A percentile compares a stretch with the other conserved stretches of the same genome.
phyloP scores from a whole-genome alignment of 2,329 filamentous ascomycete species.

The Diplodia intermedia region DNA sequence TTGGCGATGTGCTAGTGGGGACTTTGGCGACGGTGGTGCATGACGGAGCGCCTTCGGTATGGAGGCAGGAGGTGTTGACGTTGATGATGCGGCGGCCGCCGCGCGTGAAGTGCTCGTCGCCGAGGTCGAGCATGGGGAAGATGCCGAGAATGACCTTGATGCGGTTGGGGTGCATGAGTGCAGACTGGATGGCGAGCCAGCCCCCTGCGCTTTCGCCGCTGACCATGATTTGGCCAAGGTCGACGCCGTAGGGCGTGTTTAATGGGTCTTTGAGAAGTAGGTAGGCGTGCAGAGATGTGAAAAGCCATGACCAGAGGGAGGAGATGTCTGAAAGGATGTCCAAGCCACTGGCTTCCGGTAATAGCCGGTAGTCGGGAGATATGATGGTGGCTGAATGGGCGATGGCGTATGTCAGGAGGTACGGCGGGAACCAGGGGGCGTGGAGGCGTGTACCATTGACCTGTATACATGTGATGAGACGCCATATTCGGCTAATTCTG shows the following conservation, averaged over 20 bases:
- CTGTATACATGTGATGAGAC: conserved; percentile 32
- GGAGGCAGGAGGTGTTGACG: neutral
- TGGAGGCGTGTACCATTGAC: conserved; percentile 41
- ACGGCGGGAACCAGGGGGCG: conserved; percentile 43
- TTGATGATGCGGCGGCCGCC: conserved; percentile 38
- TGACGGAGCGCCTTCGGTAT: neutral
- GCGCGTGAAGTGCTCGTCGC: conserved; percentile 37
- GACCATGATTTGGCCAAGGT: conserved; percentile 42
- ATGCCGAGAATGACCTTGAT: conserved; percentile 4
- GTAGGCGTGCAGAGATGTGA: conserved; percentile 34
- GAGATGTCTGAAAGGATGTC: conserved; percentile 58
- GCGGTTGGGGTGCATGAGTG: neutral
- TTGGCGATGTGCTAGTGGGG: no score
- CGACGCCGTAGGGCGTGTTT: conserved; percentile 37
- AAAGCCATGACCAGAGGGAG: conserved; percentile 59
- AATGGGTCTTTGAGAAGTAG: conserved; percentile 27
- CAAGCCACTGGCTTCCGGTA: conserved; percentile 56
- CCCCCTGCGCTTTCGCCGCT: conserved; percentile 51
- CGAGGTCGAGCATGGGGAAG: conserved; percentile 23
- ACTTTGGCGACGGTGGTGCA: no score
- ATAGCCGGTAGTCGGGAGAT: conserved; percentile 58
- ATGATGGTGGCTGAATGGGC: conserved; percentile 55
- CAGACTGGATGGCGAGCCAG: conserved; percentile 46
- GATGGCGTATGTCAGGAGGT: conserved; percentile 49
- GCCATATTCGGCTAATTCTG: neutral